Percentiles rank a stretch among this genome's conserved stretches.
These are phyloP conservation scores for Straminergon stramineum DNA, from an alignment of 225 moss, liverwort and hornwort species.

Conservation along the genomic window DNA sequence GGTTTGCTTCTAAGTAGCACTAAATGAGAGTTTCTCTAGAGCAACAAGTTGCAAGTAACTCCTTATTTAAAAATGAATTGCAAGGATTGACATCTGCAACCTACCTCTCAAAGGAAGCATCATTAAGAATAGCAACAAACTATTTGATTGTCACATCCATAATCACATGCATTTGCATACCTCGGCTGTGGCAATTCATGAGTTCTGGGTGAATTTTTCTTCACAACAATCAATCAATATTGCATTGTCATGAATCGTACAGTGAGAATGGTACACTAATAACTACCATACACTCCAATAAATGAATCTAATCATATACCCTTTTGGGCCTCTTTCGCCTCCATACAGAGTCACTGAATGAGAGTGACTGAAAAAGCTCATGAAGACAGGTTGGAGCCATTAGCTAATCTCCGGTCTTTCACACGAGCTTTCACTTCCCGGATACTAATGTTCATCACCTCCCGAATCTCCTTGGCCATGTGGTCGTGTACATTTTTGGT, in stretches of 20 bases:
- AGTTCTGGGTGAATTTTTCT: neutral
- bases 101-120: neutral
- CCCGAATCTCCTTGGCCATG: constrained; percentile 45
- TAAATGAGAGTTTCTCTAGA: neutral
- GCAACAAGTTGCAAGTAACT: neutral
- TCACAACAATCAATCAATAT: neutral
- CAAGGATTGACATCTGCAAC: neutral
- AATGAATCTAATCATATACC: neutral
- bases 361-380: neutral
- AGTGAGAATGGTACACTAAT: neutral
- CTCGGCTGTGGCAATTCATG: neutral
- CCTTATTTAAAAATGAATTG: neutral
- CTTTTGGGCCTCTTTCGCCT: neutral
- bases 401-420: constrained; percentile 2
- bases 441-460: constrained; percentile 36
- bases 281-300: neutral
- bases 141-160: too few species aligned
- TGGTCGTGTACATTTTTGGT: constrained; percentile 61
- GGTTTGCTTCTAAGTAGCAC: neutral
- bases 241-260: neutral
- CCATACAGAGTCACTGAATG: neutral
- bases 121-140: neutral
- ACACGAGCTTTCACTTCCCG: constrained; percentile 25
- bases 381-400: neutral
- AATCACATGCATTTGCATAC: neutral